Percentiles rank a stretch among this genome's conserved stretches.
These are phyloP conservation scores for Aspergillus conjunctus DNA, from an alignment of 495 filamentous ascomycete genomes.

Conservation along the genomic window DNA sequence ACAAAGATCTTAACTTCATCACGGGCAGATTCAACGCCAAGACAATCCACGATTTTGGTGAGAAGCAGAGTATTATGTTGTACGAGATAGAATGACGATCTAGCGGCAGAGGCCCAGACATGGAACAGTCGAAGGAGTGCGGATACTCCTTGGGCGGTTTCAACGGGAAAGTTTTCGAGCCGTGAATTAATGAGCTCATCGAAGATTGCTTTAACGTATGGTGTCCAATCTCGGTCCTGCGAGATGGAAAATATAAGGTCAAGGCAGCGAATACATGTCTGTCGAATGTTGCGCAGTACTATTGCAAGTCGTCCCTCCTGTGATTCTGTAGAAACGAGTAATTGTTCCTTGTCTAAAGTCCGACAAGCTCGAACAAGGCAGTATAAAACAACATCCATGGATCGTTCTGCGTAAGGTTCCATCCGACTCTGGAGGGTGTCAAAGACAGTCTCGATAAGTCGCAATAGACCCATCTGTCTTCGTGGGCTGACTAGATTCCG, in stretches of 20 bases:
- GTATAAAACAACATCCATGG: slow-evolving; percentile 76
- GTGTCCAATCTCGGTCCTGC: slow-evolving; percentile 64
- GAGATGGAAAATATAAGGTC: slow-evolving; percentile 73
- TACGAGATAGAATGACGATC: slow-evolving; percentile 67
- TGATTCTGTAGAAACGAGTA: slow-evolving; percentile 41
- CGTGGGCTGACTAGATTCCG: slow-evolving; percentile 60
- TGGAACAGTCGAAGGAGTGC: slow-evolving; percentile 77
- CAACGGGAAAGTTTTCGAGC: slow-evolving; percentile 75
- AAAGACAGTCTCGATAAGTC: slow-evolving; percentile 88
- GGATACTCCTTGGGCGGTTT: slow-evolving; percentile 88
- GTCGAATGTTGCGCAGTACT: slow-evolving; percentile 69
- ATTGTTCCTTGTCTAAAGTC: slow-evolving; percentile 44
- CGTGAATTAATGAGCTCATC: slow-evolving; percentile 73
- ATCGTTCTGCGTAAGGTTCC: slow-evolving; percentile 56
- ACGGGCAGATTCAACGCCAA: slow-evolving; percentile 73
- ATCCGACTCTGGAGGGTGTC: slow-evolving; percentile 75
- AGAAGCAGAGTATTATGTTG: slow-evolving; percentile 65
- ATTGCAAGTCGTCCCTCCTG: slow-evolving; percentile 51
- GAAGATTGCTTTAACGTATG: slow-evolving; percentile 70
- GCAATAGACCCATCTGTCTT: slow-evolving; percentile 84
- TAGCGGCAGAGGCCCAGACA: slow-evolving; percentile 71
- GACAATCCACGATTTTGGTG: slow-evolving; percentile 66
- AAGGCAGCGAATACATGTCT: slow-evolving; percentile 75
- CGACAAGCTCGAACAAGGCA: slow-evolving; percentile 75
- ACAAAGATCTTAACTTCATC: slow-evolving; percentile 87